These are phyloP conservation scores for Carallia brachiata DNA, from an alignment of 345 rosid genomes.

Conservation along the genomic window DNA sequence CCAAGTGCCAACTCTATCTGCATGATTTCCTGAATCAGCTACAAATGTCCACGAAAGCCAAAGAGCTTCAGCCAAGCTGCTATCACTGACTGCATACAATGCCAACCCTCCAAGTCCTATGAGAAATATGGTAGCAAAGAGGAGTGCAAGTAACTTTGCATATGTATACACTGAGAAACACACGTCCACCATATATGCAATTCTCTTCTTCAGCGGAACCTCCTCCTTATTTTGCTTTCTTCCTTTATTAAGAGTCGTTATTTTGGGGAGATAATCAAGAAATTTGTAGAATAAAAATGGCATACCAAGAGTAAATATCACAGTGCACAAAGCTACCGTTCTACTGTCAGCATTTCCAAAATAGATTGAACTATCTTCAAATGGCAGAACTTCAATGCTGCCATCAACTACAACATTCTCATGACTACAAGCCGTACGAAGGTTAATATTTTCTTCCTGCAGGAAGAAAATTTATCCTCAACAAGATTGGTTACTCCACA, in stretches of 20 bases:
- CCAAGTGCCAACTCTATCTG: conserved; percentile 75
- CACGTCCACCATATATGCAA: conserved; percentile 85
- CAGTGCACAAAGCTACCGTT: conserved; percentile 58
- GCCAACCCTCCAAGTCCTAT: conserved; percentile 85
- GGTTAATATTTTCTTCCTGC: conserved; percentile 67
- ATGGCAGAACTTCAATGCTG: conserved; percentile 30
- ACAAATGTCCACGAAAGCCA: conserved; percentile 95
- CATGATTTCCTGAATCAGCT: conserved; percentile 90
- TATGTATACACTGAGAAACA: conserved; percentile 85
- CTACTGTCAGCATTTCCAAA: conserved; percentile 49
- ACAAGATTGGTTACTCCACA: conserved; percentile 6
- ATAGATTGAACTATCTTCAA: conserved; percentile 24
- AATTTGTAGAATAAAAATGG: conserved; percentile 70
- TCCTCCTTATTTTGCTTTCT: conserved; percentile 56
- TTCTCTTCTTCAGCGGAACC: conserved; percentile 79
- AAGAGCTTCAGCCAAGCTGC: conserved; percentile 78
- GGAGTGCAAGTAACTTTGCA: conserved; percentile 90
- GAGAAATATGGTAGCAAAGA: conserved; percentile 74
- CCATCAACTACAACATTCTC: conserved; percentile 28
- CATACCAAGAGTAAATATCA: conserved; percentile 47
- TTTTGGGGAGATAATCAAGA: conserved; percentile 61
- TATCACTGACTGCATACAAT: conserved; percentile 74
- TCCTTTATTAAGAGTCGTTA: conserved; percentile 50
- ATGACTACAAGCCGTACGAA: conserved; percentile 40
- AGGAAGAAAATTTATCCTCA: conserved; percentile 20